phyloP scores from a whole-genome alignment of 352 stramenopile species.

The Thalassiosira hispida region DNA sequence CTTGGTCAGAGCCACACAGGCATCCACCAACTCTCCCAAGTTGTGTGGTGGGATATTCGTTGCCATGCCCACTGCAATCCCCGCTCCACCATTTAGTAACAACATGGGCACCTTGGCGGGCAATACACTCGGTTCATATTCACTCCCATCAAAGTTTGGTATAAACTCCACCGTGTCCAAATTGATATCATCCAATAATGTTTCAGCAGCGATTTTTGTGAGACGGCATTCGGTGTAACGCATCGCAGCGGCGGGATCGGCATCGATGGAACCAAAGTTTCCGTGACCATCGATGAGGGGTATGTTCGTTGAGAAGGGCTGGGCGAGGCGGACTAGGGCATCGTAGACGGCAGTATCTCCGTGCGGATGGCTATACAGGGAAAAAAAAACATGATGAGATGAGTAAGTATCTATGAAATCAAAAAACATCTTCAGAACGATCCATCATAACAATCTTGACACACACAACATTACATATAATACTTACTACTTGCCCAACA shows the following conservation, averaged over 20 bases:
- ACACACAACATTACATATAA: neutral
- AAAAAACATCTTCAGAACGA: constrained; percentile 1
- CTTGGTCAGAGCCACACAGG: constrained; percentile 72
- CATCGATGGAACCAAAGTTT: constrained; percentile 88
- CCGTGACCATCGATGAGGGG: constrained; percentile 87
- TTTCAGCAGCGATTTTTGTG: constrained; percentile 75
- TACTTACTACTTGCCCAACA: constrained; percentile 86
- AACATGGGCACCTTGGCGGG: constrained; percentile 85
- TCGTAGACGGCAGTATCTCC: constrained; percentile 88
- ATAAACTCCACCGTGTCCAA: constrained; percentile 85
- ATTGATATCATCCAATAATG: constrained; percentile 85
- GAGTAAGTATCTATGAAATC: neutral
- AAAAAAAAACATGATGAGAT: neutral
- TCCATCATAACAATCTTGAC: neutral
- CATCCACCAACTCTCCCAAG: constrained; percentile 84
- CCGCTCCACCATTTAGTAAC: constrained; percentile 85
- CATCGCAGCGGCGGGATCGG: constrained; percentile 88
- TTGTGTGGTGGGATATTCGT: constrained; percentile 89
- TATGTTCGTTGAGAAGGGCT: constrained; percentile 85
- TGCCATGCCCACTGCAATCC: constrained; percentile 87
- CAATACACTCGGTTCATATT: constrained; percentile 85
- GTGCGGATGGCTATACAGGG: constrained; percentile 79
- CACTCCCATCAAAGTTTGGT: constrained; percentile 84
- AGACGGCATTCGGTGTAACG: constrained; percentile 88
- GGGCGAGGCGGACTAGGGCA: constrained; percentile 86